Evolutionary conservation across 106 monocot species (phyloP).

Genomic region (Acorus gramineus): DNA sequence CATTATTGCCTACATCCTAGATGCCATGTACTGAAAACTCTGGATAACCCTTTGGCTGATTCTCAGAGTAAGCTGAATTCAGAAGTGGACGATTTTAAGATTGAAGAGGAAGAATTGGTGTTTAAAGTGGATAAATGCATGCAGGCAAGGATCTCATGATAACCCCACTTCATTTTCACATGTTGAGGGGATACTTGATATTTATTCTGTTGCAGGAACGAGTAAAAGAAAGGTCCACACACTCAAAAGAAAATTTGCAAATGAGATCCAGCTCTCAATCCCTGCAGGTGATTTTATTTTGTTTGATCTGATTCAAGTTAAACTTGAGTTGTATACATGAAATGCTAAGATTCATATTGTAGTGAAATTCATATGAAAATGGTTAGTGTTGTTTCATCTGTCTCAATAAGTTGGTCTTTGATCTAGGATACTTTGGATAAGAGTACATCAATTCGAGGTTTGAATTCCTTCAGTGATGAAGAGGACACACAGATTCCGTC

Average conservation of each 20-base stretch:
- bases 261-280: conserved; percentile 31
- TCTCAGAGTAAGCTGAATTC: conserved; percentile 65
- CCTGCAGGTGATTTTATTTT: conserved; percentile 26
- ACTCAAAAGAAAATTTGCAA: conserved; percentile 30
- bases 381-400: too few relatives aligned
- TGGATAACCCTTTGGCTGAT: too few relatives aligned
- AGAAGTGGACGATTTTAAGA: conserved; percentile 57
- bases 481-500: conserved; percentile 50
- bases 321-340: background rate
- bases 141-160: conserved; percentile 46
- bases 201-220: conserved; percentile 55
- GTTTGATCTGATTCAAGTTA: background rate
- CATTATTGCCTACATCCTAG: too few relatives aligned
- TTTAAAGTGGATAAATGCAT: conserved; percentile 79
- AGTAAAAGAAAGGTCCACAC: conserved; percentile 57
- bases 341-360: too few relatives aligned
- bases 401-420: conserved; percentile 4
- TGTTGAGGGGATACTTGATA: background rate
- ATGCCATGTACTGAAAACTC: too few relatives aligned
- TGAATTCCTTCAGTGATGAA: conserved; percentile 74
- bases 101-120: conserved; percentile 72
- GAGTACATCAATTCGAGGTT: conserved; percentile 18
- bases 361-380: too few relatives aligned
- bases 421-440: conserved; percentile 42
- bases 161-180: background rate